A percentile compares a stretch with the other conserved stretches of the same genome.
These are phyloP conservation scores for Magnaporthiopsis incrustans DNA, from an alignment of 2,329 filamentous ascomycete species.

Conservation along the genomic window DNA sequence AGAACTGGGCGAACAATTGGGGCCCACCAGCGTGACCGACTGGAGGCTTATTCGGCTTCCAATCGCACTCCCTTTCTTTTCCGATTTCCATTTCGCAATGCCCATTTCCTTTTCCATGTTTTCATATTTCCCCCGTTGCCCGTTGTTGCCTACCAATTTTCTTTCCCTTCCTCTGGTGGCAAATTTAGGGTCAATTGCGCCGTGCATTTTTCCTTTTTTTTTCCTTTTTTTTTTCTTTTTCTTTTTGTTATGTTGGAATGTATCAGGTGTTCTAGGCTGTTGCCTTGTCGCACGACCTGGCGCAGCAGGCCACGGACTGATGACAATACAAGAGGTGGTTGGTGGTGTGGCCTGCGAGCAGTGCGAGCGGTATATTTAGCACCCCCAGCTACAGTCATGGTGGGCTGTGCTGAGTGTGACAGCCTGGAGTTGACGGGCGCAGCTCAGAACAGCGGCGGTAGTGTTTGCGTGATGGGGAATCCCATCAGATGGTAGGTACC, in stretches of 20 bases:
- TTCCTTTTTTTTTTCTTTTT: neutral
- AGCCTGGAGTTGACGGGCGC: neutral
- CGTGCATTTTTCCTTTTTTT: neutral
- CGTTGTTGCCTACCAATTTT: neutral
- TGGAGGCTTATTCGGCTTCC: neutral
- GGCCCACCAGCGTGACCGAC: neutral
- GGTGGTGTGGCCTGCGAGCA: neutral
- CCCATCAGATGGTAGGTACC: neutral
- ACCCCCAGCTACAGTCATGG: neutral
- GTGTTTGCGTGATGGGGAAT: neutral
- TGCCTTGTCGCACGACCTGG: neutral
- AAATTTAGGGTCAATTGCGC: too few species aligned
- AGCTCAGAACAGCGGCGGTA: neutral
- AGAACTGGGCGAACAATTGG: neutral
- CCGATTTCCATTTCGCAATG: neutral
- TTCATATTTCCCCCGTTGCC: neutral
- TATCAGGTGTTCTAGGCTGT: too few species aligned
- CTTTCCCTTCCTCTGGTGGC: too few species aligned
- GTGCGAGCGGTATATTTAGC: neutral
- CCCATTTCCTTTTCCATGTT: neutral
- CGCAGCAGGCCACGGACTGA: neutral
- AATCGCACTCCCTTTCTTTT: neutral
- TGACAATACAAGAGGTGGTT: neutral
- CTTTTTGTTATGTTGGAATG: neutral
- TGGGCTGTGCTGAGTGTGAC: neutral